Conservation (phyloP, 768 basidiomycete species). For the Atractiella rhizophila region DNA sequence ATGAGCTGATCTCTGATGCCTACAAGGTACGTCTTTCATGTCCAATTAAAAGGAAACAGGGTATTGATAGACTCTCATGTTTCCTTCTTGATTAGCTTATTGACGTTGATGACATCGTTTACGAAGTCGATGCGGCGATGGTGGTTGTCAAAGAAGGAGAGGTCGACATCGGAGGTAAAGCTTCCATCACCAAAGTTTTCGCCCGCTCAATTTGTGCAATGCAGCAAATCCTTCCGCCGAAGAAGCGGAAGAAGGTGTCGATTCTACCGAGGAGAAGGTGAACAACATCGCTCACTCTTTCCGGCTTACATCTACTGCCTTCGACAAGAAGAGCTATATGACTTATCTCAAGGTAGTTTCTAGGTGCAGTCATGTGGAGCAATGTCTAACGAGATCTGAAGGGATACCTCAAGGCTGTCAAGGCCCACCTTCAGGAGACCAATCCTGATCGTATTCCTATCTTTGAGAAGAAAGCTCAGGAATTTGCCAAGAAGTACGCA, state of each 20-base stretch:
- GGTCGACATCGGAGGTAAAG: slow-evolving; percentile 54
- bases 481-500: slow-evolving; percentile 52
- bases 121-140: slow-evolving; percentile 23
- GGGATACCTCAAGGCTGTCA: slow-evolving; percentile 86
- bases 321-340: slow-evolving; percentile 76
- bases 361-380: not conserved
- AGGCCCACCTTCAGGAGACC: slow-evolving; percentile 32
- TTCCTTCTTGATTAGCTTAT: slow-evolving; percentile 5
- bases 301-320: slow-evolving; percentile 52
- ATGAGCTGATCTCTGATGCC: slow-evolving; percentile 27
- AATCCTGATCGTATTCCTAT: slow-evolving; percentile 37
- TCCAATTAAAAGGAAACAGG: not conserved
- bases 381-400: slow-evolving; percentile 17
- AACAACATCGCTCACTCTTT: slow-evolving; percentile 85
- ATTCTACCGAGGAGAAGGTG: slow-evolving; percentile 46
- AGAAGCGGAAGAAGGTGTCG: slow-evolving; percentile 53
- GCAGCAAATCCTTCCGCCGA: slow-evolving; percentile 43
- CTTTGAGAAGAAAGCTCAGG: slow-evolving; percentile 58
- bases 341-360: slow-evolving; percentile 48
- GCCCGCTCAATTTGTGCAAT: slow-evolving; percentile 23
- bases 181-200: not conserved
- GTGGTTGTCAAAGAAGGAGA: slow-evolving; percentile 31
- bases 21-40: slow-evolving; percentile 19
- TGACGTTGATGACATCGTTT: slow-evolving; percentile 61
- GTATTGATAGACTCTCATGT: not conserved